phyloP scores from a whole-genome alignment of 1,284 basidiomycete genomes.

The Microbotryum violaceum region DNA sequence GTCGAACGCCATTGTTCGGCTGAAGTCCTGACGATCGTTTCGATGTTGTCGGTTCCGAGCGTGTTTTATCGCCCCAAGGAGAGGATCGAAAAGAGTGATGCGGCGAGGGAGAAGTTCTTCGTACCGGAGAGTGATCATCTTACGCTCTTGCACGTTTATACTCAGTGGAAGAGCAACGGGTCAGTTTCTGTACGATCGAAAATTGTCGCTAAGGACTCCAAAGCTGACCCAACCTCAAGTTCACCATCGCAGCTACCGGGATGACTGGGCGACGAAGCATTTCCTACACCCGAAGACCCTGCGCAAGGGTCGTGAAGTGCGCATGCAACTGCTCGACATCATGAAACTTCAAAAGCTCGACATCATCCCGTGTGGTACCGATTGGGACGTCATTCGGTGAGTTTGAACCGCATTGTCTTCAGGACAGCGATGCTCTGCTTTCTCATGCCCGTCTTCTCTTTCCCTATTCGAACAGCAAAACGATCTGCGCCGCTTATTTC shows the following conservation, averaged over 20 bases:
- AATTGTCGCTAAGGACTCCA: not conserved
- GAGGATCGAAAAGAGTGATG: constrained; percentile 61
- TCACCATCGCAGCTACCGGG: constrained; percentile 57
- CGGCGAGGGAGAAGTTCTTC: constrained; percentile 94
- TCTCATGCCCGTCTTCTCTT: constrained; percentile 26
- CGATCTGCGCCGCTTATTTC: constrained; percentile 96
- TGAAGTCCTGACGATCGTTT: constrained; percentile 97
- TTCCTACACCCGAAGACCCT: constrained; percentile 95
- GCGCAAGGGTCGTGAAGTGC: constrained; percentile 92
- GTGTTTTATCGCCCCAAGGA: constrained; percentile 60
- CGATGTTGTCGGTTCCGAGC: constrained; percentile 88
- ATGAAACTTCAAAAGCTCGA: constrained; percentile 98
- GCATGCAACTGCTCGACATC: constrained; percentile 92
- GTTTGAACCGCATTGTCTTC: constrained; percentile 10
- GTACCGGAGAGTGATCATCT: constrained; percentile 97
- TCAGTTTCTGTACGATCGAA: constrained; percentile 42
- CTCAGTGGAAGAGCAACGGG: constrained; percentile 94
- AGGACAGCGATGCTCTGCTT: not conserved
- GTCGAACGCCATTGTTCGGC: constrained; percentile 86
- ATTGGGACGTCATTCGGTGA: constrained; percentile 86
- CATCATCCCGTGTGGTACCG: constrained; percentile 79
- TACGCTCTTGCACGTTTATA: constrained; percentile 91
- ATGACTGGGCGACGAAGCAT: constrained; percentile 89
- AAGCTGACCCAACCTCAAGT: not conserved
- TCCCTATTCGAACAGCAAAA: constrained; percentile 59